These are phyloP conservation scores for Ogataea nakhonphanomensis DNA, from an alignment of 805 yeast species.

Conservation along the genomic window DNA sequence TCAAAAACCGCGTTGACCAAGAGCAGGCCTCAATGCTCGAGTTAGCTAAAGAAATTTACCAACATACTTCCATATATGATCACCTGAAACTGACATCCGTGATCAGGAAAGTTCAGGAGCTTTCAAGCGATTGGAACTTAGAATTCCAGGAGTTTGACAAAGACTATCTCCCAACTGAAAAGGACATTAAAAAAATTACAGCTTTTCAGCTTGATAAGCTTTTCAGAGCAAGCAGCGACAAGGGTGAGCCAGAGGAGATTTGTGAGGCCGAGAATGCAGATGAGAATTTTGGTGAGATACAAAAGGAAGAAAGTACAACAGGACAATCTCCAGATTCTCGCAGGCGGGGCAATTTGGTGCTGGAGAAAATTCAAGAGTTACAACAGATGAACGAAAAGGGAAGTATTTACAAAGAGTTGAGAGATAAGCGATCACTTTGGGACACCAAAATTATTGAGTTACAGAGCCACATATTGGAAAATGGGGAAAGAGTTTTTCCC, in stretches of 20 bases:
- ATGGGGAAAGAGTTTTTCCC: slow-evolving; percentile 18
- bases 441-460: slow-evolving; percentile 22
- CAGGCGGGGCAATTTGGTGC: slow-evolving; percentile 20
- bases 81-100: slow-evolving; percentile 69
- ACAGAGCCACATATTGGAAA: slow-evolving; percentile 20
- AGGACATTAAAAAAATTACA: slow-evolving; percentile 86
- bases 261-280: slow-evolving; percentile 18
- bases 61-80: slow-evolving; percentile 54
- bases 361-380: slow-evolving; percentile 26
- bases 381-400: slow-evolving; percentile 12
- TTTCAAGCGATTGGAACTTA: slow-evolving; percentile 82
- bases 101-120: slow-evolving; percentile 68
- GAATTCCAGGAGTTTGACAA: slow-evolving; percentile 80
- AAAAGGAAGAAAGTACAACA: slow-evolving; percentile 10
- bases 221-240: slow-evolving; percentile 44
- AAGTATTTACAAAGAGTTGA: not conserved
- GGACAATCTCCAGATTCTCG: slow-evolving; percentile 15
- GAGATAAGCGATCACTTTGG: slow-evolving; percentile 23
- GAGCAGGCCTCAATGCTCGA: slow-evolving; percentile 48
- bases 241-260: slow-evolving; percentile 24
- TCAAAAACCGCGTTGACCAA: slow-evolving; percentile 48
- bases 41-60: slow-evolving; percentile 50
- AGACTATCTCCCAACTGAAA: slow-evolving; percentile 81
- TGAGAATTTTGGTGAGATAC: slow-evolving; percentile 14
- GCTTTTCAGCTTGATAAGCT: slow-evolving; percentile 79